Percentiles rank a stretch among this genome's conserved stretches.
Conservation (phyloP, 352 stramenopile genomes). For the Globisporangium polare region DNA sequence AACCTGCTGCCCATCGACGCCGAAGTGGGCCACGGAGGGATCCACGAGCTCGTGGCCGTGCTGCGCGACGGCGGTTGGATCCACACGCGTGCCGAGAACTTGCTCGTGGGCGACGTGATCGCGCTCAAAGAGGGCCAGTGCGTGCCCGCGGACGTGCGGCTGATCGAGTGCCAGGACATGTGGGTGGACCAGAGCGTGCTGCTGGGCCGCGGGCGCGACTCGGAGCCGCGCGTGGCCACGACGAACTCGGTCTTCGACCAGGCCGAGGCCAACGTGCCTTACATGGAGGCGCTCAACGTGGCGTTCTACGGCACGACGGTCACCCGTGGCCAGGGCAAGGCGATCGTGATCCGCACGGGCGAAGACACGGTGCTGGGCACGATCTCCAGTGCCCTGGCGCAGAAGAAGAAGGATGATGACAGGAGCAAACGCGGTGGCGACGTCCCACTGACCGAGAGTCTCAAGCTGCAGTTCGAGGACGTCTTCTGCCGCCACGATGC, state of each 20-base stretch:
- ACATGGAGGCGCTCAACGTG: constrained; percentile 49
- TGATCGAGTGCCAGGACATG: constrained; percentile 47
- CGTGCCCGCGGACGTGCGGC: constrained; percentile 43
- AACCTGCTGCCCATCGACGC: constrained; percentile 48
- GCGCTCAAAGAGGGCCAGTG: constrained; percentile 46
- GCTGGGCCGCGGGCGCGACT: constrained; percentile 17
- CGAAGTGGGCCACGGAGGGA: constrained; percentile 37
- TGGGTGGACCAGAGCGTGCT: constrained; percentile 41
- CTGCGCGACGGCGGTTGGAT: constrained; percentile 51
- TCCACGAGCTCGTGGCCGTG: constrained; percentile 56
- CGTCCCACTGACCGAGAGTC: constrained; percentile 29
- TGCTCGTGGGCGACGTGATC: constrained; percentile 44
- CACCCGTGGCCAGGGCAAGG: constrained; percentile 34
- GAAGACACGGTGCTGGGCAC: constrained; percentile 40
- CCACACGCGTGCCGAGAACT: constrained; percentile 51
- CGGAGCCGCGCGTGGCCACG: constrained; percentile 23
- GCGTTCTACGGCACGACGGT: constrained; percentile 51
- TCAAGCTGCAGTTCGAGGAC: constrained; percentile 37
- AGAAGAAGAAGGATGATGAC: constrained; percentile 17
- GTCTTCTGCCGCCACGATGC: constrained; percentile 36
- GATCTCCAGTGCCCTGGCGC: constrained; percentile 32
- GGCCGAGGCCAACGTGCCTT: constrained; percentile 27
- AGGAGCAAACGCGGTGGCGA: constrained; percentile 23
- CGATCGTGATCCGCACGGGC: constrained; percentile 44
- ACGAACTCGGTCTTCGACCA: constrained; percentile 47